Conservation (phyloP, 345 rosid genomes). For the Eucalyptus paniculata region DNA sequence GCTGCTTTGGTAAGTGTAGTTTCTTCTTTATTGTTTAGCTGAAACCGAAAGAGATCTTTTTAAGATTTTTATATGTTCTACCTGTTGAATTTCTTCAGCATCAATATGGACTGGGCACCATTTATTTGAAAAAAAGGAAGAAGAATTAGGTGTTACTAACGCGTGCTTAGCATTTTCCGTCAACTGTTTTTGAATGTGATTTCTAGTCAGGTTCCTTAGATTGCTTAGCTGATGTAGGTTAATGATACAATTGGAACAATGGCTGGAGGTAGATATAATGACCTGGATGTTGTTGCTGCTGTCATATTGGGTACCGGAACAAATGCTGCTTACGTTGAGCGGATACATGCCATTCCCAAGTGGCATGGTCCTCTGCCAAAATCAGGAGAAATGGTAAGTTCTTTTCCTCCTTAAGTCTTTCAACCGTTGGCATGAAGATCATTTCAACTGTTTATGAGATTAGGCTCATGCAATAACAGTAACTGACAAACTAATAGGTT, state of each 20-base stretch:
- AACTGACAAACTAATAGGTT: background rate
- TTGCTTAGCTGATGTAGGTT: slow-evolving; percentile 28
- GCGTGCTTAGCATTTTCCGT: background rate
- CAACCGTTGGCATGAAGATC: background rate
- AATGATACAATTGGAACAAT: slow-evolving; percentile 89
- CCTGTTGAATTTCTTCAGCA: background rate
- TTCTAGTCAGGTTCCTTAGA: background rate
- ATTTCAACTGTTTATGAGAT: background rate
- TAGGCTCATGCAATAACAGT: background rate
- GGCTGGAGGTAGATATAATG: slow-evolving; percentile 76
- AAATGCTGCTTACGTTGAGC: slow-evolving; percentile 86
- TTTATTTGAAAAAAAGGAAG: background rate
- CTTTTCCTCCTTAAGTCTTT: background rate
- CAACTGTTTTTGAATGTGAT: background rate
- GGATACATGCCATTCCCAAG: slow-evolving; percentile 70
- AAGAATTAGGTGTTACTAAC: background rate
- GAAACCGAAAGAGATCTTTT: background rate
- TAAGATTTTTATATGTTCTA: background rate
- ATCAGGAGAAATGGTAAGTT: slow-evolving; percentile 75
- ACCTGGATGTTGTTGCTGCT: slow-evolving; percentile 63
- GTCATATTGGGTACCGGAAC: slow-evolving; percentile 92
- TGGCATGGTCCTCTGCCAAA: slow-evolving; percentile 76
- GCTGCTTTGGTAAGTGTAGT: slow-evolving; percentile 58
- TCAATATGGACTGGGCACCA: background rate
- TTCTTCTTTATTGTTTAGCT: background rate